Evolutionary conservation across 23 red algal genomes (phyloP).

Genomic region (Gracilaria caudata): DNA sequence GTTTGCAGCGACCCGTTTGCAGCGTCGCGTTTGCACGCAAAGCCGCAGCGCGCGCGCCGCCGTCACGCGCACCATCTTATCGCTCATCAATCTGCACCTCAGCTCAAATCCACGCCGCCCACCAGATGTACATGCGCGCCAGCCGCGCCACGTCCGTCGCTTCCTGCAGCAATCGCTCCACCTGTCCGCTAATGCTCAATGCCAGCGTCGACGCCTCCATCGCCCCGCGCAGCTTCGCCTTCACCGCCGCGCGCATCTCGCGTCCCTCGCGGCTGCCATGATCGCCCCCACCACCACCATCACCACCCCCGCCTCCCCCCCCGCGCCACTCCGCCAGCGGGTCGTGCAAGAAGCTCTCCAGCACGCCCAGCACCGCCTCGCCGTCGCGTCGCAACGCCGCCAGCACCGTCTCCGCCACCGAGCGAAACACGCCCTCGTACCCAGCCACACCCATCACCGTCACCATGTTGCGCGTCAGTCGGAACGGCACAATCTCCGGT

Average conservation of each 20-base stretch:
- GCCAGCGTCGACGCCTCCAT: conserved; percentile 65
- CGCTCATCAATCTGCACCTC: not conserved
- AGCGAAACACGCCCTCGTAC: conserved; percentile 77
- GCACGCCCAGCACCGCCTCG: conserved; percentile 74
- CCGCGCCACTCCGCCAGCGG: conserved; percentile 94
- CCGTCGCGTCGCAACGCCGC: conserved; percentile 62
- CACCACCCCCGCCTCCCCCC: conserved; percentile 4
- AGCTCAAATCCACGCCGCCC: conserved; percentile 86
- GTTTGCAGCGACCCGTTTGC: not conserved
- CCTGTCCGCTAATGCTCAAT: conserved; percentile 85
- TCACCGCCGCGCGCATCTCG: conserved; percentile 57
- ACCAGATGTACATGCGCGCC: conserved; percentile 96
- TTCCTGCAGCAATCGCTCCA: conserved; percentile 84
- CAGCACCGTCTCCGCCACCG: conserved; percentile 71
- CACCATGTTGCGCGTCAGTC: conserved; percentile 95
- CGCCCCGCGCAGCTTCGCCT: conserved; percentile 82
- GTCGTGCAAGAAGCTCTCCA: conserved; percentile 93
- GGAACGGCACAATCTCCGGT: conserved; percentile 97
- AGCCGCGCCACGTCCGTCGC: conserved; percentile 82
- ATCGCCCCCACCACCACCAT: conserved; percentile 31
- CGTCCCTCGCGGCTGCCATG: not conserved
- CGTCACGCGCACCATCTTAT: not conserved
- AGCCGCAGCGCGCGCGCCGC: not conserved
- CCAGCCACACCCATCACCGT: conserved; percentile 89
- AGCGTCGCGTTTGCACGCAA: not conserved